phyloP scores from a whole-genome alignment of 2,329 filamentous ascomycete genomes.

The Epichloe coenophiala region DNA sequence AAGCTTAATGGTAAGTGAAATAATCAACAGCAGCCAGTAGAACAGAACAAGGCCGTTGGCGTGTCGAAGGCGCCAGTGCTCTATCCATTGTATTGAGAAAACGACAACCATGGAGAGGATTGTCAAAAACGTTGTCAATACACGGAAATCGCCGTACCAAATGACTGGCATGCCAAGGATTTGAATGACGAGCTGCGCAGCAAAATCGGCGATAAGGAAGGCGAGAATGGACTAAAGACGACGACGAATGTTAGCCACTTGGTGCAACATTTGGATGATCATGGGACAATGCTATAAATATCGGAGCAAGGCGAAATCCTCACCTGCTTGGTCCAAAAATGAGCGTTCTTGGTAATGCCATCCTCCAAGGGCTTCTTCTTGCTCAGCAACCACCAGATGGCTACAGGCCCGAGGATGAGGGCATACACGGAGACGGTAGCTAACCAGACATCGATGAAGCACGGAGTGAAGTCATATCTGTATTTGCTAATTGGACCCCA shows the following conservation, averaged over 20 bases:
- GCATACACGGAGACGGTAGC: conserved; percentile 67
- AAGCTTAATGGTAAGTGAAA: conserved; percentile 68
- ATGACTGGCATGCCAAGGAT: conserved; percentile 53
- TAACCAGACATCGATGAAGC: conserved; percentile 90
- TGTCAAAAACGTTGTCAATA: conserved; percentile 65
- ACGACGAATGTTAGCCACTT: background rate
- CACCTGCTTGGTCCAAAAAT: conserved; percentile 89
- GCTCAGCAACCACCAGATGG: conserved; percentile 66
- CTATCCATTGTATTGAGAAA: conserved; percentile 70
- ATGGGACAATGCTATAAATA: background rate
- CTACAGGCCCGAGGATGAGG: conserved; percentile 60
- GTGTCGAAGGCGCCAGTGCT: conserved; percentile 70
- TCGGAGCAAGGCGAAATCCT: background rate
- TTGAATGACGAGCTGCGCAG: conserved; percentile 63
- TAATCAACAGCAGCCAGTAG: conserved; percentile 80
- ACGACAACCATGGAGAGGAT: conserved; percentile 61
- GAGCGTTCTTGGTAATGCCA: conserved; percentile 68
- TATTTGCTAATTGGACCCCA: conserved; percentile 86
- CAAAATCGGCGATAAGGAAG: conserved; percentile 53
- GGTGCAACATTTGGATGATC: background rate
- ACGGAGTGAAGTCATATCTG: conserved; percentile 91
- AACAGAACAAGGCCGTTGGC: conserved; percentile 81
- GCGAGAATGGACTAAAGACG: conserved; percentile 38
- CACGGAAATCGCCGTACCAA: conserved; percentile 72
- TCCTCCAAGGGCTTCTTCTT: conserved; percentile 43